A percentile compares a stretch with the other conserved stretches of the same genome.
Conservation (phyloP, 768 basidiomycete species). For the Trametes cingulata region DNA sequence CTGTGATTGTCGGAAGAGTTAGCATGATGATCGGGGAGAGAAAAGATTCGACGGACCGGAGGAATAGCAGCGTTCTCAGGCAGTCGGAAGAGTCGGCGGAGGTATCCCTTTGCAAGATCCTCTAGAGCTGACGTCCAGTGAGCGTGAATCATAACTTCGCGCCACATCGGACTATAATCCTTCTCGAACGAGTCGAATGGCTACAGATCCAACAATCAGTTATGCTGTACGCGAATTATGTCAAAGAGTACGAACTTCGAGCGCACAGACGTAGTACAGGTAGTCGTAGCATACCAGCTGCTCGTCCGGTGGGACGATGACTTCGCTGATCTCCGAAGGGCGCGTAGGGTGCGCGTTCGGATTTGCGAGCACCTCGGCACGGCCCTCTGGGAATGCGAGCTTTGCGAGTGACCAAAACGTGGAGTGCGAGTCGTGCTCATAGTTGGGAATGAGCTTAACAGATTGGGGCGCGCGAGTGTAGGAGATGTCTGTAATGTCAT, state of each 20-base stretch:
- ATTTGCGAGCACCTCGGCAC: conserved; percentile 21
- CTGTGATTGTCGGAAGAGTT: neutral
- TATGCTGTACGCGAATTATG: neutral
- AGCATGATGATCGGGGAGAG: neutral
- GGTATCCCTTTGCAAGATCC: conserved; percentile 30
- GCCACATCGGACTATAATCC: conserved; percentile 38
- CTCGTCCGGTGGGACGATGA: conserved; percentile 34
- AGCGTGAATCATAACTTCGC: conserved; percentile 34
- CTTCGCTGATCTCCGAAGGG: conserved; percentile 22
- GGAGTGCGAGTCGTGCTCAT: conserved; percentile 32
- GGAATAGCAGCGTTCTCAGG: conserved; percentile 28
- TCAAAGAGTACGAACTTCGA: conserved; percentile 21
- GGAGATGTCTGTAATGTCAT: conserved; percentile 30
- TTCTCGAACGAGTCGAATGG: conserved; percentile 31
- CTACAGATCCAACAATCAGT: conserved; percentile 11
- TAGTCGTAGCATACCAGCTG: conserved; percentile 40
- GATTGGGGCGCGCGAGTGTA: conserved; percentile 34
- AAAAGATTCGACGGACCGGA: conserved; percentile 25
- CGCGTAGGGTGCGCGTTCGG: conserved; percentile 21
- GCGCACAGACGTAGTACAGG: conserved; percentile 36
- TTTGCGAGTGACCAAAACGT: conserved; percentile 34
- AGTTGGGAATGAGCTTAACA: conserved; percentile 31
- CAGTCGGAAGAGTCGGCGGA: conserved; percentile 29
- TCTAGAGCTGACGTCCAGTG: conserved; percentile 32
- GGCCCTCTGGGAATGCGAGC: conserved; percentile 31